Conservation (phyloP, 345 rosid species). For the Camelina sativa region DNA sequence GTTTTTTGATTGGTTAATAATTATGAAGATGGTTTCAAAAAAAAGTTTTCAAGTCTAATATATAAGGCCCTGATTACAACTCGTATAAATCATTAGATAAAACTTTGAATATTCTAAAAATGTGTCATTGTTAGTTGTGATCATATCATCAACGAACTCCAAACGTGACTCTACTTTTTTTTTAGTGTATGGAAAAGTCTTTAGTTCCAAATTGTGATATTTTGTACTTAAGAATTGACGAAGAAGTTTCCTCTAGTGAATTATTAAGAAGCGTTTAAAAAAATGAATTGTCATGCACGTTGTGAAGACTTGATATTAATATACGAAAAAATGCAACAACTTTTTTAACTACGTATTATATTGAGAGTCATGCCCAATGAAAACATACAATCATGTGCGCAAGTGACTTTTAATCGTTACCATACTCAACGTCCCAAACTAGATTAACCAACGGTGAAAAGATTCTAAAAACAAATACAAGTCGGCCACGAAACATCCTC, state of each 20-base stretch:
- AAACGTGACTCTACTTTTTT: conserved; percentile 3
- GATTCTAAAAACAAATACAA: background rate
- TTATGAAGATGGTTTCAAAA: background rate
- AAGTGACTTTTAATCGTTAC: background rate
- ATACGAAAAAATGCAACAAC: background rate
- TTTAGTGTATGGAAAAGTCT: background rate
- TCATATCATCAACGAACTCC: conserved; percentile 5
- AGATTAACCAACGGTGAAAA: background rate
- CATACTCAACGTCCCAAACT: background rate
- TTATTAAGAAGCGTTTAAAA: background rate
- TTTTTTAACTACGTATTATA: background rate
- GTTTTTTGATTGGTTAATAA: conserved; percentile 3
- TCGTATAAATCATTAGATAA: background rate
- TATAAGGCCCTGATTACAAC: background rate
- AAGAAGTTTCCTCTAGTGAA: conserved; percentile 3
- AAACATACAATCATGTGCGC: background rate
- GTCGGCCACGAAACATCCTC: background rate
- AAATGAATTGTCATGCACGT: background rate
- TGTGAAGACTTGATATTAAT: background rate
- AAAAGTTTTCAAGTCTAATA: background rate
- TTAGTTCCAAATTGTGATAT: conserved; percentile 2
- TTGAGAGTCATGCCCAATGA: background rate
- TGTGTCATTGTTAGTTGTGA: conserved; percentile 15
- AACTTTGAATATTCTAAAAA: conserved; percentile 4
- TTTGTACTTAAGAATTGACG: background rate